Percentiles rank a stretch among this genome's conserved stretches.
Evolutionary conservation across 2,329 filamentous ascomycete genomes (phyloP).

Genomic region (Alternaria metachromatica): DNA sequence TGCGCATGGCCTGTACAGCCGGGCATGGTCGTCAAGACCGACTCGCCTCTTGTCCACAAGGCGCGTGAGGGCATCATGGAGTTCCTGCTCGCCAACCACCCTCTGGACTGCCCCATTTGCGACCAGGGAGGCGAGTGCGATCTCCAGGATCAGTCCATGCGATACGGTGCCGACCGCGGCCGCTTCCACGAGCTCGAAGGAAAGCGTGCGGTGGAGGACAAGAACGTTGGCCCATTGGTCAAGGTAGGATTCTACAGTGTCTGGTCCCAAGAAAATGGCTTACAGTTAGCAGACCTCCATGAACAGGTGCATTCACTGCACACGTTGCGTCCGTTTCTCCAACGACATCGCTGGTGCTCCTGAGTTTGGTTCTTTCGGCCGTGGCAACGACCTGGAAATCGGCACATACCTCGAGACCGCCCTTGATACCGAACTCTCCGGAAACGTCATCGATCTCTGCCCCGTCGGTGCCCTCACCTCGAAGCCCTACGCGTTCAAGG

Average conservation of each 20-base stretch:
- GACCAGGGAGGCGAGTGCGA: constrained; percentile 99
- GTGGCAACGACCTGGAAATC: constrained; percentile 97
- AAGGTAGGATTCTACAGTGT: constrained; percentile 61
- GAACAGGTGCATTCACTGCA: constrained; percentile 99
- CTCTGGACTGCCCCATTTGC: constrained; percentile 95
- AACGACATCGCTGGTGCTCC: constrained; percentile 97
- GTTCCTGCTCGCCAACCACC: constrained; percentile 95
- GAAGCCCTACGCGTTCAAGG: constrained; percentile 97
- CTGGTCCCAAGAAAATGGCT: constrained; percentile 22
- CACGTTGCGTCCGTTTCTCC: constrained; percentile 94
- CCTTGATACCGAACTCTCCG: constrained; percentile 92
- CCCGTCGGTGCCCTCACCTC: constrained; percentile 95
- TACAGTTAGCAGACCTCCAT: constrained; percentile 75
- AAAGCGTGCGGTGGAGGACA: constrained; percentile 98
- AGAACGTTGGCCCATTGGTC: constrained; percentile 97
- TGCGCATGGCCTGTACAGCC: constrained; percentile 99
- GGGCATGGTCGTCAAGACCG: constrained; percentile 99
- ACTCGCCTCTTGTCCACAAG: constrained; percentile 95
- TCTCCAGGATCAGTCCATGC: constrained; percentile 98
- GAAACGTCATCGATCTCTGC: constrained; percentile 97
- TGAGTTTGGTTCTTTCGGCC: constrained; percentile 90
- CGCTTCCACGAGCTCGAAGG: constrained; percentile 95
- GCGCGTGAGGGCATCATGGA: constrained; percentile 99
- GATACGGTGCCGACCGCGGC: constrained; percentile 93
- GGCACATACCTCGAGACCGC: constrained; percentile 96